Base-by-base conservation (phyloP, 2,329 filamentous ascomycete species). In the Cryphonectria carpinicola region DNA sequence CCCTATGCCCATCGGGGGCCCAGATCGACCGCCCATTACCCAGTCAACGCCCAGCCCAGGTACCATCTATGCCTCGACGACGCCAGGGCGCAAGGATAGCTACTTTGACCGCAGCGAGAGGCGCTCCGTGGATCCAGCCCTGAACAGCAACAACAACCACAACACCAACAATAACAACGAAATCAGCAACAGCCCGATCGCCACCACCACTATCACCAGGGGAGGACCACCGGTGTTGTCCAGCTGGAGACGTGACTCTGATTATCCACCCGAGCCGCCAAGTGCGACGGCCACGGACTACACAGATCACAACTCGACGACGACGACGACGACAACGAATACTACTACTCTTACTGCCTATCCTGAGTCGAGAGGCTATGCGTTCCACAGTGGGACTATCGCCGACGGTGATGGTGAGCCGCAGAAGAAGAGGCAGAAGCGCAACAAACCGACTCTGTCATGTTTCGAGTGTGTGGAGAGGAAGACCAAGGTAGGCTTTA, bases 381-480 rank as follows among this genome's bases (percentile, higher is more conserved):
- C 43, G 32, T 74, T 73, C 58, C 76, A 73, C 63, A 73, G 73
- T 8, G 73, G 75, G 10, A 28, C 28, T 28, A 78, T 77, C 10
- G 76, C 11, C 5, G 61, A 63, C 22, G 61, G 77, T 1, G 70
- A 73, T 13, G 66, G 71, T 0, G 77, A 83, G 60, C 85, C 83
- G n/a, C 78, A 82, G 14, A 86, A 82, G 79, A 93, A 92, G 83
- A 93, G 92, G 81, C 92, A 95, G 82, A 94, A 92, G 83, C 88
- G 93, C 64, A 95, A 95, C 81, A 95, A 95, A 80, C 93, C 93
- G 4, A 95, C 92, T 1, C 78, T 95, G 73, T 93, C 91, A 65
- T 95, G 93, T 76, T 87, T 90, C 73, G 92, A 94, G 78, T 95
- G 93, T 77, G 93, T 95, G 32, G 92, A 94, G 81, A 85, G 92